Evolutionary conservation across 2,329 filamentous ascomycete species (phyloP).

Genomic region (Periconia macrospinosa): DNA sequence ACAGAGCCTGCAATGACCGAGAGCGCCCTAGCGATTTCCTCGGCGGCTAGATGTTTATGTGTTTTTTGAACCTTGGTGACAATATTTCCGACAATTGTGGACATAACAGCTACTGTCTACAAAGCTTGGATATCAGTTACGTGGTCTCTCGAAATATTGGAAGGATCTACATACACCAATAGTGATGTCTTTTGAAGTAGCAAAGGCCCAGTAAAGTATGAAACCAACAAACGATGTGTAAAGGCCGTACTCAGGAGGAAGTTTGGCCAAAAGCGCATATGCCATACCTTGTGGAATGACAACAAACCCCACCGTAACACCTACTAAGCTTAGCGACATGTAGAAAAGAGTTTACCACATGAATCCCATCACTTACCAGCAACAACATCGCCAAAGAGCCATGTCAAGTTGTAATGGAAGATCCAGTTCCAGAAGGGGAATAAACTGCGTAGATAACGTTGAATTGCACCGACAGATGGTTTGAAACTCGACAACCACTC

Average conservation of each 20-base stretch:
- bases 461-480: slow-evolving; percentile 60
- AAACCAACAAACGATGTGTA: slow-evolving; percentile 98
- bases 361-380: slow-evolving; percentile 62
- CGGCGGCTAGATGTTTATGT: slow-evolving; percentile 46
- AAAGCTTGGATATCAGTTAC: slow-evolving; percentile 3
- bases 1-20: slow-evolving; percentile 79
- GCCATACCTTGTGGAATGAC: slow-evolving; percentile 98
- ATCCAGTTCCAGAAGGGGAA: slow-evolving; percentile 96
- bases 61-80: slow-evolving; percentile 61
- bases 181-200: slow-evolving; percentile 97
- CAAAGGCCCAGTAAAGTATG: slow-evolving; percentile 95
- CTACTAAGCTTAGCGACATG: slow-evolving; percentile 35
- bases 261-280: slow-evolving; percentile 79
- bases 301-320: slow-evolving; percentile 72
- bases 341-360: background rate
- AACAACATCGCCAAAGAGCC: slow-evolving; percentile 85
- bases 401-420: slow-evolving; percentile 81
- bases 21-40: slow-evolving; percentile 74
- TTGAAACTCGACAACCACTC: slow-evolving; percentile 71
- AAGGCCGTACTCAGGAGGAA: slow-evolving; percentile 81
- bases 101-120: slow-evolving; percentile 92
- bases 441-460: slow-evolving; percentile 67
- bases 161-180: slow-evolving; percentile 70
- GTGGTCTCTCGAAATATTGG: background rate
- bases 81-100: slow-evolving; percentile 83